A percentile compares a stretch with the other conserved stretches of the same genome.
Evolutionary conservation across 305 asterid species (phyloP).

Genomic region (Rubia occidens): DNA sequence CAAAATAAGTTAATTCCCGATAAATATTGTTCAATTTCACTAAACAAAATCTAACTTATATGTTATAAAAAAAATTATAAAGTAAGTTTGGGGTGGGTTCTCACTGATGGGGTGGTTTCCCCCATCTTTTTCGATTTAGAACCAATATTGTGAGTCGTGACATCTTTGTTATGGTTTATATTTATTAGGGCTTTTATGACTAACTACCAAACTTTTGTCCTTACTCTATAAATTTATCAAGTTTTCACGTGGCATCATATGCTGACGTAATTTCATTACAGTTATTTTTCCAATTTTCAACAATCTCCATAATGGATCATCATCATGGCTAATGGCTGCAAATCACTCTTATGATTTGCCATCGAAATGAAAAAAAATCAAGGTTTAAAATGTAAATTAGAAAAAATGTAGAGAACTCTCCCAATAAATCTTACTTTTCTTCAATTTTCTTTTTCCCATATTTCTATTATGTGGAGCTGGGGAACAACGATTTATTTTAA

Average conservation of each 20-base stretch:
- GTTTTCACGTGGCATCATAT: neutral
- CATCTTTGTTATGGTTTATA: neutral
- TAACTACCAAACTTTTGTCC: constrained; percentile 1
- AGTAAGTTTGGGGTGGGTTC: neutral
- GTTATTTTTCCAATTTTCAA: neutral
- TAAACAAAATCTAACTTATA: too few relatives aligned
- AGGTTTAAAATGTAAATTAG: too few relatives aligned
- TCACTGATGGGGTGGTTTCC: neutral
- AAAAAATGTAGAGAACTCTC: too few relatives aligned
- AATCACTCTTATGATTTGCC: too few relatives aligned
- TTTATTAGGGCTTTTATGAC: neutral
- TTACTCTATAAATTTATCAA: neutral
- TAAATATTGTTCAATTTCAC: too few relatives aligned
- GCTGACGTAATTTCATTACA: neutral
- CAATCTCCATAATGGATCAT: neutral
- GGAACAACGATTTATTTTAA: too few relatives aligned
- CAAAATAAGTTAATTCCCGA: too few relatives aligned
- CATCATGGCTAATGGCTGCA: neutral
- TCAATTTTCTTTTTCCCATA: too few relatives aligned
- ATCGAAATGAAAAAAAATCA: too few relatives aligned
- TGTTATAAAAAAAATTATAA: neutral
- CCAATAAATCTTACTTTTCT: too few relatives aligned
- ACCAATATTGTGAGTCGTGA: neutral
- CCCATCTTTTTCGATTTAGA: neutral
- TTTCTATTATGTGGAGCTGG: too few relatives aligned